Evolutionary conservation across 768 basidiomycete genomes (phyloP).

Genomic region (Glaciozyma martinii): DNA sequence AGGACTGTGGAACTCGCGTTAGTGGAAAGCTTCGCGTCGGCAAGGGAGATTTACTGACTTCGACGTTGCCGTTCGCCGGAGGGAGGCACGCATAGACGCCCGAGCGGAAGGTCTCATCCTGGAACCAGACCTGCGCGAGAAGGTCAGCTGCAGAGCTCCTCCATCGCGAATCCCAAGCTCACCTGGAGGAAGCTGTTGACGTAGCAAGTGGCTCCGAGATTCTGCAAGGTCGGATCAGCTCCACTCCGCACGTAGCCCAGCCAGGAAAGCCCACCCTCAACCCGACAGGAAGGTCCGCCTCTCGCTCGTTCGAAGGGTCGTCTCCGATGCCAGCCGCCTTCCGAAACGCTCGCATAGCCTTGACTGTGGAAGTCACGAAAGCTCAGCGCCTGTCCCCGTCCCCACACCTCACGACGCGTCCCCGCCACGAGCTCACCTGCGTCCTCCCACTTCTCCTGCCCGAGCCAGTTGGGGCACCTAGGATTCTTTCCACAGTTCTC

Average conservation of each 20-base stretch:
- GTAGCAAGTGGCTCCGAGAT: constrained; percentile 94
- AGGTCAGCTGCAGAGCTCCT: neutral
- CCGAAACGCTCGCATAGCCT: constrained; percentile 48
- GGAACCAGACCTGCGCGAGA: constrained; percentile 71
- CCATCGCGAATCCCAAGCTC: neutral
- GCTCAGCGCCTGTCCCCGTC: neutral
- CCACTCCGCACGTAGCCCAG: neutral
- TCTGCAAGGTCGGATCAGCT: constrained; percentile 45
- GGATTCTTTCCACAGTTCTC: constrained; percentile 62
- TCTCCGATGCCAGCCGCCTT: constrained; percentile 49
- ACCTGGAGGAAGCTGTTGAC: constrained; percentile 92
- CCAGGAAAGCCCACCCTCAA: constrained; percentile 50
- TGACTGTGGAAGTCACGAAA: constrained; percentile 41
- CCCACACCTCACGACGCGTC: neutral
- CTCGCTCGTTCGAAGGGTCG: constrained; percentile 52
- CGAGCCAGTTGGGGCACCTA: constrained; percentile 77
- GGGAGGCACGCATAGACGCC: constrained; percentile 73
- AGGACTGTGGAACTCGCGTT: neutral
- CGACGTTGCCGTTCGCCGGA: constrained; percentile 47
- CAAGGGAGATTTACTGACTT: constrained; percentile 39
- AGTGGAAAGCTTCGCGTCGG: neutral
- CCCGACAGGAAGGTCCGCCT: constrained; percentile 59
- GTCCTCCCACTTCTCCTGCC: constrained; percentile 67
- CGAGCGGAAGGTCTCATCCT: constrained; percentile 67
- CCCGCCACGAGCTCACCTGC: constrained; percentile 40